Percentiles rank a stretch among this genome's conserved stretches.
Evolutionary conservation across 352 stramenopile species (phyloP).

Genomic region (Globisporangium acanthophoron): DNA sequence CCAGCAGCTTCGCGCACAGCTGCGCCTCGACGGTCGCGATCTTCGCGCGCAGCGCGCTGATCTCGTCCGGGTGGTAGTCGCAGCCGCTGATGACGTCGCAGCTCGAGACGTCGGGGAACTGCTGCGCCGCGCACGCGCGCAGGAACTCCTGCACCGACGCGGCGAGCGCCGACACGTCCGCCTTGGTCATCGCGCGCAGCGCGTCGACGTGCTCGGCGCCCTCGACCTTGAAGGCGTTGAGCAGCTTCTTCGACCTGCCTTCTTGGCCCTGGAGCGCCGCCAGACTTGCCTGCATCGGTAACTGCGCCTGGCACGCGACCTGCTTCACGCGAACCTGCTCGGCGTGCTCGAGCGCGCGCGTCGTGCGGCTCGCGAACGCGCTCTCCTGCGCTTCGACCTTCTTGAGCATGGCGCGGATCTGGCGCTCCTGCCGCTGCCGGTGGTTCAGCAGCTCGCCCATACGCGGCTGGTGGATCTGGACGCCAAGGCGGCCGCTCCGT

Average conservation of each 20-base stretch:
- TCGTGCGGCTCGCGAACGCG: conserved; percentile 31
- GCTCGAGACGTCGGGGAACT: conserved; percentile 59
- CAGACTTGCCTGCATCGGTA: conserved; percentile 70
- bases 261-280: conserved; percentile 83
- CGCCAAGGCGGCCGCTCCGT: conserved; percentile 69
- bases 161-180: conserved; percentile 26
- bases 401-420: conserved; percentile 48
- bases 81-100: conserved; percentile 63
- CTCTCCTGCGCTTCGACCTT: conserved; percentile 49
- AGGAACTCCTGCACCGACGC: conserved; percentile 48
- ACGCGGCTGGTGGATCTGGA: conserved; percentile 83
- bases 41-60: conserved; percentile 36
- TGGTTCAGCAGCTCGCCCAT: conserved; percentile 81
- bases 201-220: conserved; percentile 18
- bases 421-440: conserved; percentile 62
- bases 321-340: conserved; percentile 39
- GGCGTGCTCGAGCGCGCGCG: conserved; percentile 20
- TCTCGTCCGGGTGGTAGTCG: conserved; percentile 82
- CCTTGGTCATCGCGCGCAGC: conserved; percentile 22
- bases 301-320: conserved; percentile 46
- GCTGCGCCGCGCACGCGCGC: conserved; percentile 37
- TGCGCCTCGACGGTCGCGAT: conserved; percentile 35
- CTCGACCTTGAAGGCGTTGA: conserved; percentile 39
- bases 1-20: conserved; percentile 25
- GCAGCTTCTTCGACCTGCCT: conserved; percentile 68